These are phyloP conservation scores for Trichocladium antarcticum DNA, from an alignment of 495 filamentous ascomycete species.

Conservation along the genomic window DNA sequence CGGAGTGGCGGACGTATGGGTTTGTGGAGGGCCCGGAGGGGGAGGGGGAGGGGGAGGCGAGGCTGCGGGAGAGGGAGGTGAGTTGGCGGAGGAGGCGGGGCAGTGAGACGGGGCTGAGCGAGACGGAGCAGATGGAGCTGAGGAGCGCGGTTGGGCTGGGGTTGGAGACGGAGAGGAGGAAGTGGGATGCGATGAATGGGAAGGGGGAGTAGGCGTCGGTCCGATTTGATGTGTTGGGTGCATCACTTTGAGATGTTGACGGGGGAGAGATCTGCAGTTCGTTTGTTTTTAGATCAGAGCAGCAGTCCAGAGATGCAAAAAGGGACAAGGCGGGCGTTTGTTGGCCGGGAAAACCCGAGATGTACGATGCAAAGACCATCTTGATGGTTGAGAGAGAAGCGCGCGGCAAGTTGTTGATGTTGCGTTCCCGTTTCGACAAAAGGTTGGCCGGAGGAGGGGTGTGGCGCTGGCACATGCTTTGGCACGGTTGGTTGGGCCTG, in stretches of 20 bases:
- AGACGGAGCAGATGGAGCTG: slow-evolving; percentile 35
- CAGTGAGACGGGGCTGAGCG: slow-evolving; percentile 36
- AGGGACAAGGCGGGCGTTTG: no score
- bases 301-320: no score
- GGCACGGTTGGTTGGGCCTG: no score
- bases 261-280: no score
- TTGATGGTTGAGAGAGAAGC: background rate
- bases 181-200: background rate
- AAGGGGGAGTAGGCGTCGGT: background rate
- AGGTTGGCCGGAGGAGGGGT: no score
- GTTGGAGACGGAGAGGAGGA: slow-evolving; percentile 19
- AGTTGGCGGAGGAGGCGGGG: slow-evolving; percentile 45
- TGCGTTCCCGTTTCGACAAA: no score
- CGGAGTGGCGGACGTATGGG: slow-evolving; percentile 64
- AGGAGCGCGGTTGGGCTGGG: slow-evolving; percentile 20
- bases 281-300: no score
- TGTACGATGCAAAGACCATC: no score
- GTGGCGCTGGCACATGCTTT: background rate
- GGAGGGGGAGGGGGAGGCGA: slow-evolving; percentile 47
- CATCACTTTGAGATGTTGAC: background rate
- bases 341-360: no score
- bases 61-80: slow-evolving; percentile 47
- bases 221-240: background rate
- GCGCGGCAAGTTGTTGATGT: slow-evolving; percentile 1
- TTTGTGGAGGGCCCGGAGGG: slow-evolving; percentile 50